These are phyloP conservation scores for Corylus avellana DNA, from an alignment of 306 rosid genomes.

Conservation along the genomic window DNA sequence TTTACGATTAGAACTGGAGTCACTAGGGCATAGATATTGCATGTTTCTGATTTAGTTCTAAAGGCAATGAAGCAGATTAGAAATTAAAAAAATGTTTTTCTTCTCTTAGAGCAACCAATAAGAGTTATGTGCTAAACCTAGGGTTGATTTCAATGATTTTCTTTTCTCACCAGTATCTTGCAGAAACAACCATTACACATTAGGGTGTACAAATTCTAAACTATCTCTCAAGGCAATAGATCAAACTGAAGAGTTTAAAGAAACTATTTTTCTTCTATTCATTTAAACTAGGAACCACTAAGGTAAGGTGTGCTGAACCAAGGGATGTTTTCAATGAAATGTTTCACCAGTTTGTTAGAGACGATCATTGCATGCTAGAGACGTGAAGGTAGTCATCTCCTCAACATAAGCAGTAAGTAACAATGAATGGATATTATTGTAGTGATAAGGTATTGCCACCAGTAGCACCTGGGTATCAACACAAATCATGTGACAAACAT, in stretches of 20 bases:
- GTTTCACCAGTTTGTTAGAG: constrained; percentile 3
- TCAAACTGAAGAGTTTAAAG: neutral
- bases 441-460: neutral
- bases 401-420: neutral
- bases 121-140: neutral
- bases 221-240: neutral
- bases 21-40: neutral
- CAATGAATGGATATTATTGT: neutral
- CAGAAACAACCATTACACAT: neutral
- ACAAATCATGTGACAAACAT: neutral
- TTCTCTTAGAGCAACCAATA: neutral
- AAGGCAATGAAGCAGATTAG: constrained; percentile 38
- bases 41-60: constrained; percentile 33
- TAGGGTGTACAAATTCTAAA: neutral
- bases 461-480: neutral
- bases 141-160: neutral
- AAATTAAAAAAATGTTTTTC: neutral
- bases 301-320: neutral
- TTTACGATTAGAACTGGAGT: constrained; percentile 16
- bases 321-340: constrained; percentile 4
- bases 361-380: neutral
- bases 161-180: neutral
- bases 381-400: constrained; percentile 6
- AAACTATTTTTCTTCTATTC: neutral
- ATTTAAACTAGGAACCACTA: neutral